Evolutionary conservation across 495 filamentous ascomycete genomes (phyloP).

Genomic region (Xylaria flabelliformis): DNA sequence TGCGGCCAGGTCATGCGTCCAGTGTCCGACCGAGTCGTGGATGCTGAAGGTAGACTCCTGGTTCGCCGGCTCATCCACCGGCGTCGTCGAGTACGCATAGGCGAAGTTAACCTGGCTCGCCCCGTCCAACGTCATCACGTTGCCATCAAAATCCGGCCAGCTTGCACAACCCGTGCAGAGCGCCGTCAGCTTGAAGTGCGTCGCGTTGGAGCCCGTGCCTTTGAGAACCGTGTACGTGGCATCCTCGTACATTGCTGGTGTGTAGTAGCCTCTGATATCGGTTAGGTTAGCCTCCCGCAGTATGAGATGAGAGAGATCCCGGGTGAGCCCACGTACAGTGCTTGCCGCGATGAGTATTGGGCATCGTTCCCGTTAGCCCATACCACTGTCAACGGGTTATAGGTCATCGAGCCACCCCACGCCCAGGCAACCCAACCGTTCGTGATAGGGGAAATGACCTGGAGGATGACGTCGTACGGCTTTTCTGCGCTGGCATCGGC

Average conservation of each 20-base stretch:
- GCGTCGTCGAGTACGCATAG: constrained; percentile 45
- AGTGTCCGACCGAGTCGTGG: constrained; percentile 54
- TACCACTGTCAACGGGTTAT: constrained; percentile 53
- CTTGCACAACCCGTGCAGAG: constrained; percentile 51
- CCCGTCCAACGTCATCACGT: constrained; percentile 46
- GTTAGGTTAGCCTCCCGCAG: constrained; percentile 17
- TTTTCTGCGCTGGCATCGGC: constrained; percentile 40
- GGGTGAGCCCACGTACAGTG: constrained; percentile 44
- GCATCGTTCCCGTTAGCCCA: constrained; percentile 52
- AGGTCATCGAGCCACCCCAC: constrained; percentile 56
- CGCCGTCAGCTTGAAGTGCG: constrained; percentile 54
- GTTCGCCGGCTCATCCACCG: constrained; percentile 46
- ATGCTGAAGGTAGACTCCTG: constrained; percentile 48
- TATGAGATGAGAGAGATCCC: not conserved
- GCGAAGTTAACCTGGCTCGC: constrained; percentile 46
- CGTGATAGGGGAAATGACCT: constrained; percentile 45
- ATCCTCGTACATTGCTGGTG: constrained; percentile 42
- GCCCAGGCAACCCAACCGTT: constrained; percentile 55
- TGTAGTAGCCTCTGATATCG: constrained; percentile 50
- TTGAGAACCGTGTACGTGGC: constrained; percentile 51
- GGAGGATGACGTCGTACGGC: constrained; percentile 51
- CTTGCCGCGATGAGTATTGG: constrained; percentile 48
- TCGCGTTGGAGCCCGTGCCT: constrained; percentile 52
- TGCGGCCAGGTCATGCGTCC: constrained; percentile 46
- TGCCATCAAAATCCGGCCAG: constrained; percentile 52